These are phyloP conservation scores for Carex arenaria DNA, from an alignment of 202 grass and related monocot genomes.

Conservation along the genomic window DNA sequence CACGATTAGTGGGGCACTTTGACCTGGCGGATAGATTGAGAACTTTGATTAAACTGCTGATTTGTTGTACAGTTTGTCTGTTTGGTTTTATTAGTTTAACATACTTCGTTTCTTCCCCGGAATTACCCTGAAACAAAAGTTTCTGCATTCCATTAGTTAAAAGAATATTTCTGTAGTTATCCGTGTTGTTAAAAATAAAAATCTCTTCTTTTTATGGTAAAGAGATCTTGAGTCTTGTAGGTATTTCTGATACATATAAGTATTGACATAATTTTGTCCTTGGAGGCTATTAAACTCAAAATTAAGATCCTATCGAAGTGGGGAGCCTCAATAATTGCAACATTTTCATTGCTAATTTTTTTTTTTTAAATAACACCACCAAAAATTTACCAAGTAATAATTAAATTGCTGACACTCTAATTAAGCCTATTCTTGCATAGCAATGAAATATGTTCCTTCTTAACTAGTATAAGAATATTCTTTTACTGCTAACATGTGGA, in stretches of 20 bases:
- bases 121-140: background rate
- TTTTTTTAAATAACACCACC: too few species aligned
- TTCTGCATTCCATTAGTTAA: background rate
- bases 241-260: background rate
- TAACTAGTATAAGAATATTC: too few species aligned
- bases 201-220: background rate
- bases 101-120: background rate
- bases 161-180: background rate
- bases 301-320: background rate
- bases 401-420: too few species aligned
- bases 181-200: background rate
- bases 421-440: too few species aligned
- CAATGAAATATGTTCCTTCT: too few species aligned
- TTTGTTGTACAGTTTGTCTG: background rate
- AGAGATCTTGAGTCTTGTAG: background rate
- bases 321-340: too few species aligned
- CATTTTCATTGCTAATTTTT: too few species aligned
- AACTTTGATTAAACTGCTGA: conserved; percentile 49
- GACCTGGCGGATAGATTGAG: conserved; percentile 56
- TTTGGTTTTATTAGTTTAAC: background rate
- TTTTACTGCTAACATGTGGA: too few species aligned
- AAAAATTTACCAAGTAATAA: too few species aligned
- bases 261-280: background rate
- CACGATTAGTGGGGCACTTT: conserved; percentile 51
- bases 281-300: too few species aligned